Evolutionary conservation across 225 moss, liverwort and hornwort species (phyloP).

Genomic region (Asterella californica): DNA sequence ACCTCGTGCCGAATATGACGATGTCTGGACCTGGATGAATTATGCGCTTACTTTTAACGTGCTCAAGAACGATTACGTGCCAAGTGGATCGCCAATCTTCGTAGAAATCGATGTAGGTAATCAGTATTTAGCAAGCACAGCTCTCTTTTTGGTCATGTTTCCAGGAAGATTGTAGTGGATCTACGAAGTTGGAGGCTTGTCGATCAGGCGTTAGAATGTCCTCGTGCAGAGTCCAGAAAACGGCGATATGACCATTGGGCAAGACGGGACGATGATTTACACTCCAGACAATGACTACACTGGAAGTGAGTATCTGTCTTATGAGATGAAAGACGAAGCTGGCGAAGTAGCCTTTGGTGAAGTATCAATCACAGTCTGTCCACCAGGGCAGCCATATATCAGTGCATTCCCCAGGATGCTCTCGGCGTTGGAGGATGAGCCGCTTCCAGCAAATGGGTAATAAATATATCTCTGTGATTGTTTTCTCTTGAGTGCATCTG

Average conservation of each 20-base stretch:
- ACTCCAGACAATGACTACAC: background rate
- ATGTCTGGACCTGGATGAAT: conserved; percentile 28
- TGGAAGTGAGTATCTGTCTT: conserved; percentile 14
- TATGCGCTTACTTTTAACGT: conserved; percentile 21
- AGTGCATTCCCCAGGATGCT: conserved; percentile 1
- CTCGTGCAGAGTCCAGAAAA: conserved; percentile 15
- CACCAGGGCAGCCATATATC: conserved; percentile 19
- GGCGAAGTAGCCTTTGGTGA: conserved; percentile 2
- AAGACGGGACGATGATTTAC: conserved; percentile 19
- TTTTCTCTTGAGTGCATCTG: no score
- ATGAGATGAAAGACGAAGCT: conserved; percentile 10
- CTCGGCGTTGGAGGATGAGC: conserved; percentile 13
- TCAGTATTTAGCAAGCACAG: background rate
- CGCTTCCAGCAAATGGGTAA: conserved; percentile 25
- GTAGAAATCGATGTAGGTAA: conserved; percentile 21
- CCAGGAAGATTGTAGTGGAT: background rate
- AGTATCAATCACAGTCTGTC: conserved; percentile 4
- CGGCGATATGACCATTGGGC: conserved; percentile 1
- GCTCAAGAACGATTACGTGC: conserved; percentile 16
- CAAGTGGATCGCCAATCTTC: conserved; percentile 12
- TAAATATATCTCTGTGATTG: background rate
- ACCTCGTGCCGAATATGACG: conserved; percentile 10
- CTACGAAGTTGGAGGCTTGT: background rate
- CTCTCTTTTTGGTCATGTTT: background rate
- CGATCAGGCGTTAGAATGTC: background rate